A percentile compares a stretch with the other conserved stretches of the same genome.
Evolutionary conservation across 192 early-diverging fungal species (phyloP).

Genomic region (Spizellomyces punctatus): DNA sequence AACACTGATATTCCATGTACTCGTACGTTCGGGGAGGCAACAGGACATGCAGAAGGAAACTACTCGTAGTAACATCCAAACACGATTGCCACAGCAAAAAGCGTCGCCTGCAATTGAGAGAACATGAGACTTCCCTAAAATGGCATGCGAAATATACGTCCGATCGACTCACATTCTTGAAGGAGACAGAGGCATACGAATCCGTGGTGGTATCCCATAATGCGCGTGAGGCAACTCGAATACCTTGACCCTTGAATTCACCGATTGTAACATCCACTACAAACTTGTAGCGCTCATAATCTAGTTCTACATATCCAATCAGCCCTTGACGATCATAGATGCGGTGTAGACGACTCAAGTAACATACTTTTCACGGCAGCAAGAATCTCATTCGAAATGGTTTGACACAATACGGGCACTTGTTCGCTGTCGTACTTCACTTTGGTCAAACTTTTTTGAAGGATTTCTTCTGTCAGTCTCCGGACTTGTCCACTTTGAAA

Average conservation of each 20-base stretch:
- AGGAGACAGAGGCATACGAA: slow-evolving; percentile 55
- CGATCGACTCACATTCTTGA: slow-evolving; percentile 50
- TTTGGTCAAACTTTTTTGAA: slow-evolving; percentile 48
- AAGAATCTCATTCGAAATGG: slow-evolving; percentile 59
- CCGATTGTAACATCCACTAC: slow-evolving; percentile 60
- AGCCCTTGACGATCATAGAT: slow-evolving; percentile 4
- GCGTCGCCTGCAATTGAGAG: slow-evolving; percentile 34
- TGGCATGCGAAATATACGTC: neutral
- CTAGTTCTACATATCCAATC: slow-evolving; percentile 46
- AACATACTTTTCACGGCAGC: slow-evolving; percentile 53
- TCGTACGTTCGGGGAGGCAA: too few species aligned
- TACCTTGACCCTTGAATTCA: slow-evolving; percentile 65
- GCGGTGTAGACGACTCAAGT: neutral
- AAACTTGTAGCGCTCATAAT: slow-evolving; percentile 59
- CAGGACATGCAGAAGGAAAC: too few species aligned
- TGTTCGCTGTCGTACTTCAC: slow-evolving; percentile 57
- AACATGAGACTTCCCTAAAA: neutral
- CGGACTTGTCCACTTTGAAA: slow-evolving; percentile 45
- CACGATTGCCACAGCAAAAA: slow-evolving; percentile 58
- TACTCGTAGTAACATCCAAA: slow-evolving; percentile 57
- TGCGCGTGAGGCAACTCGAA: slow-evolving; percentile 51
- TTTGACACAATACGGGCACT: slow-evolving; percentile 43
- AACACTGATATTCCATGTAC: neutral
- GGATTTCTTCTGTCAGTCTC: slow-evolving; percentile 41
- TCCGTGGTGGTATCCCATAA: slow-evolving; percentile 62